A percentile compares a stretch with the other conserved stretches of the same genome.
Evolutionary conservation across 1,139 yeast species (phyloP).

Genomic region (Yamadazyma membranifaciens): DNA sequence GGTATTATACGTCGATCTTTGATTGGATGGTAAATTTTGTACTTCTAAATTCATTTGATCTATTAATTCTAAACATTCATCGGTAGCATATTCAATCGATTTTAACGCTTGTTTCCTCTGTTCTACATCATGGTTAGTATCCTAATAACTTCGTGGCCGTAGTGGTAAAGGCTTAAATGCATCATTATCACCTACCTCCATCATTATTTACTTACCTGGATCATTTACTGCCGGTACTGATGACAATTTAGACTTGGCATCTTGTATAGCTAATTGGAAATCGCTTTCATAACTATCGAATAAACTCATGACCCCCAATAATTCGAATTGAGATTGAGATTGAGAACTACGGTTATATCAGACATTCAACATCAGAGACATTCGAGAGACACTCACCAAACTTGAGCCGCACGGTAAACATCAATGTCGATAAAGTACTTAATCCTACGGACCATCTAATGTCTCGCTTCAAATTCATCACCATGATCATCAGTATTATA

Average conservation of each 20-base stretch:
- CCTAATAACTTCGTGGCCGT: no score
- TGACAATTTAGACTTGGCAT: slow-evolving; percentile 63
- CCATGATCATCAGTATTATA: slow-evolving; percentile 42
- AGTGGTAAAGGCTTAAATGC: no score
- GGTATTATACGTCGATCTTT: slow-evolving; percentile 66
- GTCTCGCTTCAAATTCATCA: slow-evolving; percentile 60
- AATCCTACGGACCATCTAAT: slow-evolving; percentile 6
- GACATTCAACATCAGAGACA: neutral
- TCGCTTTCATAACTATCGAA: slow-evolving; percentile 73
- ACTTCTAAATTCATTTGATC: slow-evolving; percentile 83
- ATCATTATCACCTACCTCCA: no score
- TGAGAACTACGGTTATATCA: neutral
- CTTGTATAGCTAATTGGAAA: slow-evolving; percentile 68
- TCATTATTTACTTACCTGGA: slow-evolving; percentile 42
- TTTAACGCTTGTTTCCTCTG: slow-evolving; percentile 51
- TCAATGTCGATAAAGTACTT: no score
- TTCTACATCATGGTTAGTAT: slow-evolving; percentile 30
- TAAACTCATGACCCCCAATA: slow-evolving; percentile 41
- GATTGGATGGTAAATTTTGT: slow-evolving; percentile 71
- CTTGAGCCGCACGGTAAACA: neutral
- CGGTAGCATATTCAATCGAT: slow-evolving; percentile 61
- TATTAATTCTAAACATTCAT: slow-evolving; percentile 66
- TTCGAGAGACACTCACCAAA: neutral
- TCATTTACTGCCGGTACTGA: slow-evolving; percentile 48
- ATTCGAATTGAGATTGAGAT: neutral